Conservation (phyloP, 768 basidiomycete genomes). For the Galerina marginata region DNA sequence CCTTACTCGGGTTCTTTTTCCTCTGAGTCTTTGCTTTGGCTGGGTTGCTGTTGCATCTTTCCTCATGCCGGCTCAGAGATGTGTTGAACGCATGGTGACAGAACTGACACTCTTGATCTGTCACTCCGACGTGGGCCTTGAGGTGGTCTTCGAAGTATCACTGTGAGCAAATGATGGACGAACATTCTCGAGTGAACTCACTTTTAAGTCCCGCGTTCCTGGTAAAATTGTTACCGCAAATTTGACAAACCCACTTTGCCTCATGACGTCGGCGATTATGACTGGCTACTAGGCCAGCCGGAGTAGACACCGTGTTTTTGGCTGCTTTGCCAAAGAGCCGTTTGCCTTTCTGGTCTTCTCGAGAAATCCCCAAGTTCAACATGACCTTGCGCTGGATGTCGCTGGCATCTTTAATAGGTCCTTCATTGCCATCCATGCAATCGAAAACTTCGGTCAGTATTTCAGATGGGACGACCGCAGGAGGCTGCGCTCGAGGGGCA, state of each 20-base stretch:
- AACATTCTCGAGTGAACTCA: background rate
- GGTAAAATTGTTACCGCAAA: background rate
- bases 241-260: conserved; percentile 16
- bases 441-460: no score
- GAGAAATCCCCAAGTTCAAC: no score
- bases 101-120: conserved; percentile 20
- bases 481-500: no score
- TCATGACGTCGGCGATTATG: conserved; percentile 21
- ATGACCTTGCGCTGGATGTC: no score
- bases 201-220: background rate
- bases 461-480: no score
- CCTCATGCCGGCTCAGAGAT: conserved; percentile 17
- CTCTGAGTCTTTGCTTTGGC: no score
- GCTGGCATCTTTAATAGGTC: no score
- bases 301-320: conserved; percentile 22
- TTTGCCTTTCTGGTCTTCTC: background rate
- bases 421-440: no score
- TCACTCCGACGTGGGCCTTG: conserved; percentile 25
- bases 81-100: conserved; percentile 21
- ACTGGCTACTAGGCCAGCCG: conserved; percentile 22
- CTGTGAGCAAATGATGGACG: background rate
- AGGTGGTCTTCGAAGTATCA: background rate
- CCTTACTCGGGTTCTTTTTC: no score
- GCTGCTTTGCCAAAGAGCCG: conserved; percentile 16
- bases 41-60: conserved; percentile 22